Evolutionary conservation across 179 eudicot species (phyloP).

Genomic region (Camellia oleifera): DNA sequence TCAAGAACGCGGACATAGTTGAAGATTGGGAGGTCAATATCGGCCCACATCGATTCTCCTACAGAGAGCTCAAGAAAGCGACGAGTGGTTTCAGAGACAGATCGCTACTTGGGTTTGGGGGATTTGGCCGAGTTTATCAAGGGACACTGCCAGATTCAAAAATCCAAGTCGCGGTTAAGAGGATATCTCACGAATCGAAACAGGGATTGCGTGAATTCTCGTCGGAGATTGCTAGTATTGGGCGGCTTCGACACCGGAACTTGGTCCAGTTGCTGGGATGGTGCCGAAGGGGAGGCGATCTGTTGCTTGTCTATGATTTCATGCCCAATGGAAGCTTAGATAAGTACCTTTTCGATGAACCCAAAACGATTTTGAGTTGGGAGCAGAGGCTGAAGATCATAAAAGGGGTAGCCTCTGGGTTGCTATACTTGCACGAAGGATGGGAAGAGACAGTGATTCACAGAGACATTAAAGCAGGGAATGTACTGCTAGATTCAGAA

Average conservation of each 20-base stretch:
- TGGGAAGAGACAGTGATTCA: conserved; percentile 87
- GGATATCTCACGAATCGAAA: conserved; percentile 53
- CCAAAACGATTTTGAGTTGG: conserved; percentile 48
- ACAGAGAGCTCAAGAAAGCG: conserved; percentile 60
- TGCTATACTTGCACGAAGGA: conserved; percentile 69
- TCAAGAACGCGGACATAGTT: conserved; percentile 50
- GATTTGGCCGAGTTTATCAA: conserved; percentile 73
- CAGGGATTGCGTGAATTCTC: conserved; percentile 59
- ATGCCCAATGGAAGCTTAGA: conserved; percentile 85
- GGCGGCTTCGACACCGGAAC: conserved; percentile 60
- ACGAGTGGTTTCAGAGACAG: conserved; percentile 61
- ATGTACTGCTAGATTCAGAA: conserved; percentile 40
- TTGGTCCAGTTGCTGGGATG: conserved; percentile 61
- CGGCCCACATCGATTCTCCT: conserved; percentile 63
- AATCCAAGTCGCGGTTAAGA: conserved; percentile 43
- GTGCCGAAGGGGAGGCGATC: conserved; percentile 50
- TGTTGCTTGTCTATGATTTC: conserved; percentile 70
- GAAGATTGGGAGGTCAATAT: conserved; percentile 72
- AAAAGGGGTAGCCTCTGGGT: conserved; percentile 70
- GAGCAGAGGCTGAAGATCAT: conserved; percentile 60
- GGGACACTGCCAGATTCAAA: conserved; percentile 38
- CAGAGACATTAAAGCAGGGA: conserved; percentile 70
- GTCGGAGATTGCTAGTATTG: conserved; percentile 57
- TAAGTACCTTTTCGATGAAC: conserved; percentile 43
- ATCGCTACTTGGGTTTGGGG: conserved; percentile 64